Conservation (phyloP, 768 basidiomycete genomes). For the Favolaschia claudopus region DNA sequence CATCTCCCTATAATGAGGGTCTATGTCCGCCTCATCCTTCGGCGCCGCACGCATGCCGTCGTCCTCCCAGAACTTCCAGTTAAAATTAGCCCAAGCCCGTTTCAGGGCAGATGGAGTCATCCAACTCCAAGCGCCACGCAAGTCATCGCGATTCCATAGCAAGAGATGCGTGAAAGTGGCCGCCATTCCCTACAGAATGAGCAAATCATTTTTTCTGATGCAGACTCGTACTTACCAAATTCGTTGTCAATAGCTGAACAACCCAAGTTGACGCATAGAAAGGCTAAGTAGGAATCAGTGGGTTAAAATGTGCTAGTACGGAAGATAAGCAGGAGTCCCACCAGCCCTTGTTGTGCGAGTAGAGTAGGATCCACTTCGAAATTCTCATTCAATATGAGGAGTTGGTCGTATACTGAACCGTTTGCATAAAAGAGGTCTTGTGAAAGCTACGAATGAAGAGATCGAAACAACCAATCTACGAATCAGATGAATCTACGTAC, state of each 20-base stretch:
- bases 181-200: slow-evolving; percentile 43
- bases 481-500: slow-evolving; percentile 21
- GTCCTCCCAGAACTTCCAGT: slow-evolving; percentile 53
- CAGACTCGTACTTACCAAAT: slow-evolving; percentile 33
- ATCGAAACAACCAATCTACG: slow-evolving; percentile 25
- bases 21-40: slow-evolving; percentile 42
- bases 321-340: slow-evolving; percentile 19
- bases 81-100: slow-evolving; percentile 41
- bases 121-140: slow-evolving; percentile 56
- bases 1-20: slow-evolving; percentile 61
- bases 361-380: slow-evolving; percentile 50
- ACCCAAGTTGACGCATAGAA: slow-evolving; percentile 60
- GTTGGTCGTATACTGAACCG: slow-evolving; percentile 55
- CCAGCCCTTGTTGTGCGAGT: slow-evolving; percentile 50
- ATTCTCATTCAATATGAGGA: slow-evolving; percentile 53
- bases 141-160: slow-evolving; percentile 53
- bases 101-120: slow-evolving; percentile 43
- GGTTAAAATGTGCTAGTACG: not conserved
- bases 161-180: slow-evolving; percentile 57
- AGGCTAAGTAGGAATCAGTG: slow-evolving; percentile 38
- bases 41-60: slow-evolving; percentile 45
- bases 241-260: slow-evolving; percentile 50
- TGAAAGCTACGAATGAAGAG: slow-evolving; percentile 51
- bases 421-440: slow-evolving; percentile 58
- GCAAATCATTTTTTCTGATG: not conserved